Percentiles rank a stretch among this genome's conserved stretches.
These are phyloP conservation scores for Lotus japonicus DNA, from an alignment of 306 rosid species.

Conservation along the genomic window DNA sequence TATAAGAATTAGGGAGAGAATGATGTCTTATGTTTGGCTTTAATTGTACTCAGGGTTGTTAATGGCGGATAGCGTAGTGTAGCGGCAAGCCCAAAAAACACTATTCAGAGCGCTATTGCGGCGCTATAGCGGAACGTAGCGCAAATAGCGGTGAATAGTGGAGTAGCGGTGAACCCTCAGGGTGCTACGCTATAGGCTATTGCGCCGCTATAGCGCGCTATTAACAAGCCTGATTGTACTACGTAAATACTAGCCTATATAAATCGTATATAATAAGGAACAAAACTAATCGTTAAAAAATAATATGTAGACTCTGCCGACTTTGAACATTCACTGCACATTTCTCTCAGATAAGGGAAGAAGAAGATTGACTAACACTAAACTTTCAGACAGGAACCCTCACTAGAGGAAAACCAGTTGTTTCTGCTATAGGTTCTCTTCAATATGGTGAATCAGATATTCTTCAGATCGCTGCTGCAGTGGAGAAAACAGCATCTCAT, in stretches of 20 bases:
- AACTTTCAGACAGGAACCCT: slow-evolving; percentile 92
- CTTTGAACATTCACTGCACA: not conserved
- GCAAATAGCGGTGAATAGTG: too few relatives aligned
- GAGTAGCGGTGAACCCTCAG: too few relatives aligned
- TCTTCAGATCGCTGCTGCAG: slow-evolving; percentile 90
- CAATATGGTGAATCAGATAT: slow-evolving; percentile 60
- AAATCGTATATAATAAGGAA: not conserved
- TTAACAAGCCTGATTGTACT: too few relatives aligned
- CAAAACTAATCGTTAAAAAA: not conserved
- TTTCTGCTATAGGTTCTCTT: slow-evolving; percentile 60
- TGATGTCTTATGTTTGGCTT: not conserved
- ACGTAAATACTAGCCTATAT: not conserved
- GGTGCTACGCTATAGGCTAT: too few relatives aligned
- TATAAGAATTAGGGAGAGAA: too few relatives aligned
- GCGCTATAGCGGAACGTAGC: too few relatives aligned
- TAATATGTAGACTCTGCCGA: not conserved
- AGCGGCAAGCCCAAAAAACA: too few relatives aligned
- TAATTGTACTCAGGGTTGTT: too few relatives aligned
- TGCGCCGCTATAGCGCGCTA: too few relatives aligned
- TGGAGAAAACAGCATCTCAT: slow-evolving; percentile 95
- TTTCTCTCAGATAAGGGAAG: not conserved
- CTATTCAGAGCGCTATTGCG: too few relatives aligned
- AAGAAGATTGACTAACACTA: slow-evolving; percentile 16
- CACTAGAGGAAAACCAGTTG: slow-evolving; percentile 91
- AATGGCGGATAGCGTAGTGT: too few relatives aligned